A percentile compares a stretch with the other conserved stretches of the same genome.
Evolutionary conservation across 2,329 filamentous ascomycete species (phyloP).

Genomic region (Cryphonectria nitschkei): DNA sequence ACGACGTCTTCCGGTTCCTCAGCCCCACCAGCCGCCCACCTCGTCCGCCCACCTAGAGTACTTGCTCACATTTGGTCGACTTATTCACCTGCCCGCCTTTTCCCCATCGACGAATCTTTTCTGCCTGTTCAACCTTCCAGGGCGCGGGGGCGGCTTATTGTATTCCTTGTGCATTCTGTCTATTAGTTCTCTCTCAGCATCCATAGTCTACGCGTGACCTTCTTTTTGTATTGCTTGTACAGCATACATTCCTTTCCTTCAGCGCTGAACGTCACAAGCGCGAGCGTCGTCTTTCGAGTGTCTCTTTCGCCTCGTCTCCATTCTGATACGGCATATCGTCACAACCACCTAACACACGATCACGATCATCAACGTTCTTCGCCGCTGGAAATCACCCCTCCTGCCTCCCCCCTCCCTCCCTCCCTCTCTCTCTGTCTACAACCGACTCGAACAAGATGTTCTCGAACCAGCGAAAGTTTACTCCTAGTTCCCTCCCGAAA

Average conservation of each 20-base stretch:
- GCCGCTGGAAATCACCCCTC: background rate
- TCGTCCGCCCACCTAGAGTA: background rate
- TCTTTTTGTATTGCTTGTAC: background rate
- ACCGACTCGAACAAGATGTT: conserved; percentile 19
- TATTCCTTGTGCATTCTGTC: background rate
- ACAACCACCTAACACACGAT: background rate
- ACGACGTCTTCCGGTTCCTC: background rate
- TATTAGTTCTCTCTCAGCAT: background rate
- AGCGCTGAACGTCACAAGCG: background rate
- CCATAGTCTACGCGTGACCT: background rate
- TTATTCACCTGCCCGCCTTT: background rate
- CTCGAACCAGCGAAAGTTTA: conserved; percentile 26
- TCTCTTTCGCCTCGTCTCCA: background rate
- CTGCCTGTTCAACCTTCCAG: background rate
- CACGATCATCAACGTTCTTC: background rate
- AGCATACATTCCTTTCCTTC: background rate
- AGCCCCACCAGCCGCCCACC: background rate
- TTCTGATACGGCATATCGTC: background rate
- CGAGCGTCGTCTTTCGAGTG: background rate
- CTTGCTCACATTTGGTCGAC: background rate
- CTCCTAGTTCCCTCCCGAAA: conserved; percentile 23
- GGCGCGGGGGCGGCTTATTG: background rate
- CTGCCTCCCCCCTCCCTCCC: background rate
- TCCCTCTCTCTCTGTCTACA: background rate
- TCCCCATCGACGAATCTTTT: background rate